A percentile compares a stretch with the other conserved stretches of the same genome.
Evolutionary conservation across 331 rosid genomes (phyloP).

Genomic region (Cydonia oblonga): DNA sequence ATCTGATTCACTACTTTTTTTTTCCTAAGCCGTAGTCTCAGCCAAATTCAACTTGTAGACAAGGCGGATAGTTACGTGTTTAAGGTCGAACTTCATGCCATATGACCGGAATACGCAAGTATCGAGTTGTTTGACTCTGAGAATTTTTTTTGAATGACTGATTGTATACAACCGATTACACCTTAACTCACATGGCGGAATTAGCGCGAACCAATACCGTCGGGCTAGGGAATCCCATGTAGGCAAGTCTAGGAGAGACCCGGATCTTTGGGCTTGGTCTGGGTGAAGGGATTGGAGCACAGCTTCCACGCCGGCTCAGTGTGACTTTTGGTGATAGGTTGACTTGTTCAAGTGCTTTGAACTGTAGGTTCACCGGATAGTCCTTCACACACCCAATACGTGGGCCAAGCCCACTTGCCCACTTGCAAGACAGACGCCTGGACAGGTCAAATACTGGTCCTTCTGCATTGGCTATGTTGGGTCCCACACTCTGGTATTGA

Average conservation of each 20-base stretch:
- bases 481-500: slow-evolving; percentile 13
- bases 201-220: slow-evolving; percentile 4
- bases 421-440: slow-evolving; percentile 35
- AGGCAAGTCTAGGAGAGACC: slow-evolving; percentile 58
- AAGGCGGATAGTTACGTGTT: rapidly evolving
- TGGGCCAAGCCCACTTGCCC: slow-evolving; percentile 58
- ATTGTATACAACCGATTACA: too few species aligned
- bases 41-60: background rate
- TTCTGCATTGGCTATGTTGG: background rate
- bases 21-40: background rate
- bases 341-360: slow-evolving; percentile 50
- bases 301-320: slow-evolving; percentile 4
- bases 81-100: background rate
- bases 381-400: slow-evolving; percentile 59
- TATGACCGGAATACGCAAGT: rapidly evolving
- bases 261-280: slow-evolving; percentile 51
- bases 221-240: slow-evolving; percentile 55
- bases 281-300: slow-evolving; percentile 57
- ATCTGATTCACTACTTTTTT: background rate
- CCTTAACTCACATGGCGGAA: too few species aligned
- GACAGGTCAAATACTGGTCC: slow-evolving; percentile 24
- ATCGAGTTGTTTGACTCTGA: too few species aligned
- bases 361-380: slow-evolving; percentile 40
- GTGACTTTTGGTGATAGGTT: slow-evolving; percentile 41
- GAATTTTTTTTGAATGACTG: too few species aligned